Evolutionary conservation across 768 basidiomycete species (phyloP).

Genomic region (Pulveroboletus ravenelii): DNA sequence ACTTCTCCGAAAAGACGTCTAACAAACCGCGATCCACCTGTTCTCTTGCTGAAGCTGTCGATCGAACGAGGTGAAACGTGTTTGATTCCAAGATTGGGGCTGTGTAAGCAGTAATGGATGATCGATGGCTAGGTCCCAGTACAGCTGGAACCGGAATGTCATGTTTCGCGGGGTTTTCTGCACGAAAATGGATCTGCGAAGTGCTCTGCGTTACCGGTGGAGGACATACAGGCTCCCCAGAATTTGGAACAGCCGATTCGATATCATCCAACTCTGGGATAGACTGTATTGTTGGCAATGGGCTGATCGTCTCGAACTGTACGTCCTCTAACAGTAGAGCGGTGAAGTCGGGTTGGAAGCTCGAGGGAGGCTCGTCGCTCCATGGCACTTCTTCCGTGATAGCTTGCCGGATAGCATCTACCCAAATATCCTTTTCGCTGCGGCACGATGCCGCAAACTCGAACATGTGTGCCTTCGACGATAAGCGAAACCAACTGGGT

Average conservation of each 20-base stretch:
- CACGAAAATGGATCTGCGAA: slow-evolving; percentile 19
- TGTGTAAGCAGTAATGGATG: slow-evolving; percentile 58
- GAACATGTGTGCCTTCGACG: slow-evolving; percentile 64
- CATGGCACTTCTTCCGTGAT: slow-evolving; percentile 41
- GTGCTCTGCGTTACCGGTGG: slow-evolving; percentile 1
- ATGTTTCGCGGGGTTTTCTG: slow-evolving; percentile 17
- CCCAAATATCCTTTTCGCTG: slow-evolving; percentile 86
- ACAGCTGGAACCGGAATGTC: slow-evolving; percentile 10
- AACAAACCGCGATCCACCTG: slow-evolving; percentile 73
- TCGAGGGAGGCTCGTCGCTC: slow-evolving; percentile 60
- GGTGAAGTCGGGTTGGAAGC: slow-evolving; percentile 46
- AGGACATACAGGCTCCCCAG: slow-evolving; percentile 1
- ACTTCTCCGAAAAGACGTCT: slow-evolving; percentile 76
- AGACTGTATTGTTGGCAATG: slow-evolving; percentile 53
- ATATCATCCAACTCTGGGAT: slow-evolving; percentile 43
- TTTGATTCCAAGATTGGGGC: slow-evolving; percentile 43
- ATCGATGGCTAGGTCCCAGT: slow-evolving; percentile 46
- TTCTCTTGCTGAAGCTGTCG: slow-evolving; percentile 58
- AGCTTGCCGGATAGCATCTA: slow-evolving; percentile 58
- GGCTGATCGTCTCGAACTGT: slow-evolving; percentile 36
- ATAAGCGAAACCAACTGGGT: slow-evolving; percentile 77
- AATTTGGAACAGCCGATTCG: slow-evolving; percentile 5
- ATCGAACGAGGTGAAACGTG: slow-evolving; percentile 62
- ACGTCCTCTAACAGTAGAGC: slow-evolving; percentile 34
- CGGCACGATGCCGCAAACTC: slow-evolving; percentile 84